A percentile compares a stretch with the other conserved stretches of the same genome.
phyloP scores from a whole-genome alignment of 768 basidiomycete species.

The Rhodotorula graminis region DNA sequence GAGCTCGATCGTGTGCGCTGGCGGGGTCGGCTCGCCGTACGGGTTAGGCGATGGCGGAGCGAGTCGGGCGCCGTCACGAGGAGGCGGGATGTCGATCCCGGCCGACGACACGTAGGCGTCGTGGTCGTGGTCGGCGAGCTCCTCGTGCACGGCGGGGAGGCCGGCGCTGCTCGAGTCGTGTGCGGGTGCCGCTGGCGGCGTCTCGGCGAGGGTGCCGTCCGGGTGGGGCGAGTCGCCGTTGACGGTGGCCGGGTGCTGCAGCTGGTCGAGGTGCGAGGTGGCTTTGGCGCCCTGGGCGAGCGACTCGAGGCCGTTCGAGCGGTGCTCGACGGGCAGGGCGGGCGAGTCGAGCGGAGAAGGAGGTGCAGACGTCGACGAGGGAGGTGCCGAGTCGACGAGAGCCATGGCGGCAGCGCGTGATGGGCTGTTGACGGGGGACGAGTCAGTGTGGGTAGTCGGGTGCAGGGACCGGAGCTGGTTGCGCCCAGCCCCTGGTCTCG shows the following conservation, averaged over 20 bases:
- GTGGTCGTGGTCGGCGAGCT: neutral
- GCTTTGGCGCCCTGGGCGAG: neutral
- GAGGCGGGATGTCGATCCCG: neutral
- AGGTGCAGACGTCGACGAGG: neutral
- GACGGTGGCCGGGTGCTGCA: neutral
- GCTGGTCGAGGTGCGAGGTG: conserved; percentile 12
- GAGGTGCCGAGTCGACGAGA: neutral
- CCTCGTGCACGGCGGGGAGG: neutral
- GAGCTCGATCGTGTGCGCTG: neutral
- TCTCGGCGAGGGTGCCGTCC: neutral
- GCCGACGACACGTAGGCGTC: neutral
- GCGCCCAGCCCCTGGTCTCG: no score
- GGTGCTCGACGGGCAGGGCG: neutral
- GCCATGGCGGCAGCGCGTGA: neutral
- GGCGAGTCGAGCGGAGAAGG: neutral
- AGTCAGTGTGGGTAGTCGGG: neutral
- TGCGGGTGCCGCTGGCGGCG: neutral
- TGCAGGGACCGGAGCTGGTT: no score
- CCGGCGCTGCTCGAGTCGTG: neutral
- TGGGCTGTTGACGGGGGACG: neutral
- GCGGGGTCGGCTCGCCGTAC: conserved; percentile 20
- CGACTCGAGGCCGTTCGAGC: neutral
- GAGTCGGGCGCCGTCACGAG: neutral
- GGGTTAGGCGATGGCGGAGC: neutral
- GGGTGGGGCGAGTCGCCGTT: neutral